These are phyloP conservation scores for Metschnikowia matae DNA, from an alignment of 805 yeast species.

Conservation along the genomic window DNA sequence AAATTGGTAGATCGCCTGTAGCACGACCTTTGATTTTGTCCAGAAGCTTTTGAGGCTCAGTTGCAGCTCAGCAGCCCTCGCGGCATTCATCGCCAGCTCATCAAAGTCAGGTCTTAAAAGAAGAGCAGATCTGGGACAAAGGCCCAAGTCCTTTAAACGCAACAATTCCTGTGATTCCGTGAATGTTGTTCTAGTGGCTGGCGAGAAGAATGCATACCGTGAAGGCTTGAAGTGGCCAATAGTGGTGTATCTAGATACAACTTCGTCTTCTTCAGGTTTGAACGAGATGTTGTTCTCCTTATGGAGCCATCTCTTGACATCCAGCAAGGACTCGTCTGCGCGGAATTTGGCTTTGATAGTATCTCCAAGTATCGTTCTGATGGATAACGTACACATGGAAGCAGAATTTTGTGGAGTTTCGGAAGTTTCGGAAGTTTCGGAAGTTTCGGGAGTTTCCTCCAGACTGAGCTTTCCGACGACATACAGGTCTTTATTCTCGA, in stretches of 20 bases:
- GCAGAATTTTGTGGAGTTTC: neutral
- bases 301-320: slow-evolving; percentile 18
- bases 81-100: slow-evolving; percentile 17
- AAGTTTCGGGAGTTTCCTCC: neutral
- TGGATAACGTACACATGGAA: slow-evolving; percentile 8
- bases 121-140: slow-evolving; percentile 71
- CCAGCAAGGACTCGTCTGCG: slow-evolving; percentile 10
- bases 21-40: slow-evolving; percentile 4
- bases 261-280: slow-evolving; percentile 11
- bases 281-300: slow-evolving; percentile 10
- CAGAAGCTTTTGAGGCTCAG: slow-evolving; percentile 1
- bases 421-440: no score
- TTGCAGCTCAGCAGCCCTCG: slow-evolving; percentile 8
- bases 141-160: slow-evolving; percentile 49
- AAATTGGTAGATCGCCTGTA: slow-evolving; percentile 35
- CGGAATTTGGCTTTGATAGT: slow-evolving; percentile 9
- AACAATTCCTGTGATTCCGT: slow-evolving; percentile 49
- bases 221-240: slow-evolving; percentile 52
- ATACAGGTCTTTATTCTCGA: neutral
- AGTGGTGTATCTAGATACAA: slow-evolving; percentile 7
- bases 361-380: slow-evolving; percentile 15
- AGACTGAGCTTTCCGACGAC: neutral
- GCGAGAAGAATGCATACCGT: slow-evolving; percentile 34
- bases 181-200: slow-evolving; percentile 47
- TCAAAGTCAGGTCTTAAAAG: slow-evolving; percentile 60